Base-by-base conservation (phyloP, 139 green algal genomes). In the Picochlorum sp. region DNA sequence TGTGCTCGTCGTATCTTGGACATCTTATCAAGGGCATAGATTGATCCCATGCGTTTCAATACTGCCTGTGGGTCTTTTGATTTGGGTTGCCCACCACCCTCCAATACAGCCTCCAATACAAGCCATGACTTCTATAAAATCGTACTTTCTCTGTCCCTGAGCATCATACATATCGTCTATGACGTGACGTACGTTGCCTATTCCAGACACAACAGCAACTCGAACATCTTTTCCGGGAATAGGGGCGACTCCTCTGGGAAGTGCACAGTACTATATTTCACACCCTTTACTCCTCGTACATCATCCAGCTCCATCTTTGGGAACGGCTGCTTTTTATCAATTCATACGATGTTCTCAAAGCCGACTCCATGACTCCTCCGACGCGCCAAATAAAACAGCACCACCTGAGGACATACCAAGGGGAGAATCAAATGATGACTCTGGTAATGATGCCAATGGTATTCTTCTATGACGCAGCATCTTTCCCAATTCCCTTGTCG, bases 311-410 rank as follows among this genome's bases (percentile, higher is more conserved):
- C 26, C 5, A 85, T 45, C 4, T 60, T 45, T 8, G 49, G 56
- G 57, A 85, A 57, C 16, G 70, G 63, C 56, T 78, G 15, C 30
- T 65, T 66, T 6, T 66, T 13, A 76, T 61, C 13, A 81, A 15
- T 70, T 85, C 73, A 51, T 79, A 80, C 26, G 81, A 80, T 8
- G 83, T 89, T 63, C 83, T 76, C 61, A 89, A 70, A 16, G 83
- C 83, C 2, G 83, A 80, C 78, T 89, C 83, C 83, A 89, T 89
- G 11, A 89, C 83, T 23, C 82, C 82, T 20, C 82, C 82, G 83
- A 87, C 21, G 76, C 79, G 47, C 83, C 83, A 64, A 89, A 89
- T 26, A 89, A 64, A 21, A 69, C 34, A 9, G 37, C 83, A 1
- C 64, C 79, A 57, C 83, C 83, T 8, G 65, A 71, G 56, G 63